Evolutionary conservation across 768 basidiomycete species (phyloP), one percentile per base, ranked within the genome.

Genomic region (Chlorophyllum brunneum): DNA sequence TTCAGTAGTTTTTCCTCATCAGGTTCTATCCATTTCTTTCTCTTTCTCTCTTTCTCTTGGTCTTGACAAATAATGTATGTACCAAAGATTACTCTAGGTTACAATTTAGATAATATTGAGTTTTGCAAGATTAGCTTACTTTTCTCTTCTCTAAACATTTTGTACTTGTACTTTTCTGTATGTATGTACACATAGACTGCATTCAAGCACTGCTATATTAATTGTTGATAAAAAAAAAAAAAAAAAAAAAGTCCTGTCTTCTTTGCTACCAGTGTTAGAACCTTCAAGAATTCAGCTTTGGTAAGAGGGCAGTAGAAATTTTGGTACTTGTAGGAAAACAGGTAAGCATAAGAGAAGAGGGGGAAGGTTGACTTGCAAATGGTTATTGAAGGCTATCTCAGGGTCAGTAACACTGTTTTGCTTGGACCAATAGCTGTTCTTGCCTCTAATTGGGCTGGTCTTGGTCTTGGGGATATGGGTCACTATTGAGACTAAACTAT

Each of bases 381-480:
- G 68, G 27, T 57, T 57, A 0, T 54, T 3, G 4, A 67, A 34
- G 5, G 63, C 63, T 0, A 51, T 42, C 1, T 16, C 30, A 0
- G 63, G 66, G 45, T 67, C 65, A 0, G 55, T 26, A 0, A 33
- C 1, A 5, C 63, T 61, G 0, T 53, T 22, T 29, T 68, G 68
- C 5, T 29, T 24, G 0, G 53, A 18, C 48, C 43, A 57, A 16
- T 27, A 54, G 0, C 54, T 45, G 29, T 57, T 29, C 18, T 53
- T 45, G 0, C 51, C 45, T 13, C n/a, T n/a, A n/a, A n/a, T n/a
- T n/a, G n/a, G 0, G 51, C 30, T n/a, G 0, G 56, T 33, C 39
- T 74, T 72, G 1, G 67, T 72, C 3, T 50, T 15, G 0, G 65
- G 67, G 0, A 72, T 7, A 39, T 57, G 56, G 42, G 73, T 61